Percentiles rank a stretch among this genome's conserved stretches.
Conservation (phyloP, 345 rosid genomes). For the Brassica cretica region DNA sequence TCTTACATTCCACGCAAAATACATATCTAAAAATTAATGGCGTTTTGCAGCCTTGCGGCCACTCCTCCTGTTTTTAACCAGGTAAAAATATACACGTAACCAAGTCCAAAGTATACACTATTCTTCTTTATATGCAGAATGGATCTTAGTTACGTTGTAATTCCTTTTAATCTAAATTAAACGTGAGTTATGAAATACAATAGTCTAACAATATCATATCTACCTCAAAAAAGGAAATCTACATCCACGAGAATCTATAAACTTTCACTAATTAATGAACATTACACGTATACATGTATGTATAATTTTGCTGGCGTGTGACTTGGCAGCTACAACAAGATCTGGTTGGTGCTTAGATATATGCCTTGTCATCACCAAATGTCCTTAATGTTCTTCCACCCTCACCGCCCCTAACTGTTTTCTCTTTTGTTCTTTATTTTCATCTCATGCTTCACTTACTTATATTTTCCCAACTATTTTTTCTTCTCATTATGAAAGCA, state of each 20-base stretch:
- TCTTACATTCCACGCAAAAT: too few relatives aligned
- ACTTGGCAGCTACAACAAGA: conserved; percentile 26
- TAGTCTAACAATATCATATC: conserved; percentile 16
- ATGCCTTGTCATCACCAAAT: conserved; percentile 31
- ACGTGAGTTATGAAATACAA: conserved; percentile 10
- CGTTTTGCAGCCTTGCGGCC: too few relatives aligned
- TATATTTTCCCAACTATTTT: conserved; percentile 16
- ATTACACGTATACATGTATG: conserved; percentile 32
- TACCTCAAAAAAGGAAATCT: conserved; percentile 5
- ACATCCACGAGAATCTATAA: conserved; percentile 26
- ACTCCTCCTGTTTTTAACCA: too few relatives aligned
- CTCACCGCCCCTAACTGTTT: conserved; percentile 36
- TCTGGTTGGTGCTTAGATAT: conserved; percentile 36
- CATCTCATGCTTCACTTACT: conserved; percentile 35
- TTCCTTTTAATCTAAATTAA: background rate
- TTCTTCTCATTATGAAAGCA: background rate
- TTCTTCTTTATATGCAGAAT: background rate
- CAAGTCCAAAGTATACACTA: conserved; percentile 14
- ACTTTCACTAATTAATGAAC: conserved; percentile 13
- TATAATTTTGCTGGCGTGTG: background rate
- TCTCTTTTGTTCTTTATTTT: conserved; percentile 21
- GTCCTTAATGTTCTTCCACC: conserved; percentile 38
- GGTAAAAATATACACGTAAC: conserved; percentile 26
- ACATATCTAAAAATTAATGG: too few relatives aligned
- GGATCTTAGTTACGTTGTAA: background rate